Base-by-base conservation (phyloP, 495 filamentous ascomycete genomes). In the Parachaetomium inaequale region DNA sequence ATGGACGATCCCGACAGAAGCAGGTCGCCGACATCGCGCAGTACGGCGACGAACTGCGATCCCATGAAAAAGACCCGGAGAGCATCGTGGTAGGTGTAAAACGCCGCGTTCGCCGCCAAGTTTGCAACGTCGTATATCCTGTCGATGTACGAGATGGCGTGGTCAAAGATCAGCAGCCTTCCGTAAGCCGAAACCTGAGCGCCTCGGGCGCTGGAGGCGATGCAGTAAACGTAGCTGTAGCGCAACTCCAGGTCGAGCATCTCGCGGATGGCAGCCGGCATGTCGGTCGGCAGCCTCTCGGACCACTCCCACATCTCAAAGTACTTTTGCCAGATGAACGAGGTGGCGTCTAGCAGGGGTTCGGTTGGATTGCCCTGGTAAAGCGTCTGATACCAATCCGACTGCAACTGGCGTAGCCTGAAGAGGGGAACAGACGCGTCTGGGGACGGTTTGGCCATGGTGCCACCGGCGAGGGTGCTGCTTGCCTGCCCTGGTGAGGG, bases 171-270 rank as follows among this genome's bases (percentile, higher is more conserved):
- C 34, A 94, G 79, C 11, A 84, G 75, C 64, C 88, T 86, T 43
- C 82, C 88, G 66, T 91, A 89, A 14, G 86, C 79, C 29, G 81
- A 83, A 28, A 88, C 78, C 0, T 78, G 74, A 5, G 87, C 85
- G n/a, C 84, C 80, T 64, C 85, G 78, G 4, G 85, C 82, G 25
- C 85, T 88, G 1, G 91, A 89, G 2, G 91, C 90, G 10, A 96
- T 78, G 58, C 91, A 86, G 72, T 94, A 89, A 49, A 95, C 85
- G 61, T 87, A 92, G 64, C 88, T 90, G 73, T 94, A 97, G 12
- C 92, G 80, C 58, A 91, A 73, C 73, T 97, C 93, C 17, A 94
- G 81, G 55, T 90, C 84, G 62, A 95, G 88, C 61, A 90, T 82
- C 38, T 87, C 82, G 15, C 84, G 81, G 63, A 89, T 84, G 61